Base-by-base conservation (phyloP, 495 filamentous ascomycete genomes). In the Aspergillus sclerotiicarbonarius region DNA sequence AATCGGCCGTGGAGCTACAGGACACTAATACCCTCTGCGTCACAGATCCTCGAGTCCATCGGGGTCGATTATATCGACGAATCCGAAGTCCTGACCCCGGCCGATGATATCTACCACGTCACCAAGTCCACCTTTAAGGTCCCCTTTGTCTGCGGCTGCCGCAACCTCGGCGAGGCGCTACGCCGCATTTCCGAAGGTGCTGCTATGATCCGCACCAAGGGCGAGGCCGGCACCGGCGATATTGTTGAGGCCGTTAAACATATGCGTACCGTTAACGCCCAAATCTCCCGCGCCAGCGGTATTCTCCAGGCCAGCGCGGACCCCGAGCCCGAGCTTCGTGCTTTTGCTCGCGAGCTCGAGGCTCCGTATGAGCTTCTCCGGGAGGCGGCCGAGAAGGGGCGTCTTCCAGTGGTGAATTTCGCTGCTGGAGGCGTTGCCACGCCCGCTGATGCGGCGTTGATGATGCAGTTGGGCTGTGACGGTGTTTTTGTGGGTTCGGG, bases 391-490 rank as follows among this genome's bases (percentile, higher is more conserved):
- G 83, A 90, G 80, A 81, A 96, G 61, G 90, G 89, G 52, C 83
- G 94, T 59, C 80, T 98, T 59, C 94, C 94, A 0, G 94, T 98
- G 1, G 94, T 98, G 47, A 98, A 98, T 82, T 98, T 98, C 64
- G 94, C 94, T 5, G 94, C 94, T 15, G 94, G 94, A n/a, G 94
- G 94, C 53, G 86, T 98, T 35, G 94, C 94, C 12, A 98, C 94
- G 9, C 94, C 94, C 1, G 94, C 94, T 3, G 94, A 98, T 78
- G 94, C 94, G 13, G 94, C 94, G 33, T 80, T 98, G 39, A 98
- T 98, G 94, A 98, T 98, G 94, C 92, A 97, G 76, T 76, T 98
- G 53, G 94, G 94, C 57, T 98, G 94, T 68, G 94, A 98, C 68
- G 94, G 94, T 54, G 94, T 98, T 29, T 98, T 98, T 67, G 94